Percentiles rank a stretch among this genome's conserved stretches.
phyloP scores from a whole-genome alignment of 371 early-diverging fungal genomes.

The Mortierella sp. region DNA sequence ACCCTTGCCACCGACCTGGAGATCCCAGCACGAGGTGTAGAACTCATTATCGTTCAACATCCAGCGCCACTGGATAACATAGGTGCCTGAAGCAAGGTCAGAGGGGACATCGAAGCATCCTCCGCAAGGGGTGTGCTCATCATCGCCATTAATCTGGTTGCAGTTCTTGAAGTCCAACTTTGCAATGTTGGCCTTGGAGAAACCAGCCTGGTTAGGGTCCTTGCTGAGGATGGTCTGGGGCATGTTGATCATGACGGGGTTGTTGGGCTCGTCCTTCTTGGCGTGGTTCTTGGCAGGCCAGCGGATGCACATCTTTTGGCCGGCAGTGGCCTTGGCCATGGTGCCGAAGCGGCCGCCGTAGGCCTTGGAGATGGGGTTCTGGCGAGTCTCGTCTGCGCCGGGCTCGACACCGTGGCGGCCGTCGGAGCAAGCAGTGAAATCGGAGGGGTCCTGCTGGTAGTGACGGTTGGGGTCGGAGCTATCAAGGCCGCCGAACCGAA shows the following conservation, averaged over 20 bases:
- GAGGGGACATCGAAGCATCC: constrained; percentile 43
- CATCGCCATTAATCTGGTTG: constrained; percentile 17
- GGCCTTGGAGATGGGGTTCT: constrained; percentile 29
- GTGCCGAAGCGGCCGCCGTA: constrained; percentile 31
- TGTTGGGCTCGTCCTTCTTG: constrained; percentile 15
- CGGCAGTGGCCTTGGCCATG: constrained; percentile 63
- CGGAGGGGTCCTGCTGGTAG: constrained; percentile 30
- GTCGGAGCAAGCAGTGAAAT: constrained; percentile 33
- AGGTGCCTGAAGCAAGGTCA: constrained; percentile 19
- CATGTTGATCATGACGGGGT: constrained; percentile 36
- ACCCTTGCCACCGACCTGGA: constrained; percentile 13
- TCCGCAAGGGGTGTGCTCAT: constrained; percentile 45
- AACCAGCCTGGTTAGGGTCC: constrained; percentile 33
- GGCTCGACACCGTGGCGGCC: constrained; percentile 12
- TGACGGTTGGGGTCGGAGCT: constrained; percentile 28
- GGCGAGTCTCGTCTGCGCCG: constrained; percentile 34
- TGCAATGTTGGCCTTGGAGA: constrained; percentile 24
- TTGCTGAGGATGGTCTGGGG: constrained; percentile 23
- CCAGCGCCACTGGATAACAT: constrained; percentile 54
- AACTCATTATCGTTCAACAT: constrained; percentile 41
- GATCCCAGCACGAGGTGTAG: constrained; percentile 53
- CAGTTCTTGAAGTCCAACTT: constrained; percentile 48
- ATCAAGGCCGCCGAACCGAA: constrained; percentile 29
- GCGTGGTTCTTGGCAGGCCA: constrained; percentile 64
- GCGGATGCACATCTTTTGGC: constrained; percentile 68